These are phyloP conservation scores for Acacia acuminata DNA, from an alignment of 306 rosid species.

Conservation along the genomic window DNA sequence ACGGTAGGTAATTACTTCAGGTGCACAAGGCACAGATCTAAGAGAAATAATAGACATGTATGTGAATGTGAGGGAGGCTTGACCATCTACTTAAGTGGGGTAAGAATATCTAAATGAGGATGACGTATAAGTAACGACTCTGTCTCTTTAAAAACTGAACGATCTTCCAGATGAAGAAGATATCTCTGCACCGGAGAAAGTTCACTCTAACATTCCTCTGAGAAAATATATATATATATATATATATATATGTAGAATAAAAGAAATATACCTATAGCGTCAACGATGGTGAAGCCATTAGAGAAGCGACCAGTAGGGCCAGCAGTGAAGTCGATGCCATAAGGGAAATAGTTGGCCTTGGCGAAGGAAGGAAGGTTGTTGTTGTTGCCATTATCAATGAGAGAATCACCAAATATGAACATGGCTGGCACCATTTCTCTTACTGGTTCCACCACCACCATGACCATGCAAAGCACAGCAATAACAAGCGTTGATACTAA, in stretches of 20 bases:
- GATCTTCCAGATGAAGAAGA: neutral
- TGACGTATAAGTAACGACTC: neutral
- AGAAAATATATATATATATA: neutral
- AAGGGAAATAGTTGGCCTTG: slow-evolving; percentile 89
- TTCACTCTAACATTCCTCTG: neutral
- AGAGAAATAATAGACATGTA: neutral
- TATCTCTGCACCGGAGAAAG: no score
- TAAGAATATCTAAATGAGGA: neutral
- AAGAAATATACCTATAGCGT: slow-evolving; percentile 54
- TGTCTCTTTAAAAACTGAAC: neutral
- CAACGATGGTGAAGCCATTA: slow-evolving; percentile 90
- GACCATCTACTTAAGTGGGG: neutral
- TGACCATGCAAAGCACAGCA: slow-evolving; percentile 23
- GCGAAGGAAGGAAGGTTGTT: slow-evolving; percentile 84
- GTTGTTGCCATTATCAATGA: slow-evolving; percentile 93
- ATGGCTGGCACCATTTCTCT: slow-evolving; percentile 79
- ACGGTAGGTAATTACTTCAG: slow-evolving; percentile 3
- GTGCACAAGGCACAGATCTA: neutral
- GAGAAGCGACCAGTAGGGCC: slow-evolving; percentile 95
- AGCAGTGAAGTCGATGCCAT: slow-evolving; percentile 84
- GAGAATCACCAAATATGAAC: slow-evolving; percentile 94
- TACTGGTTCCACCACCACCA: slow-evolving; percentile 28
- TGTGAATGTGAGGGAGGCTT: neutral
- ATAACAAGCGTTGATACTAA: slow-evolving; percentile 21
- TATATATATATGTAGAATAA: neutral